Base-by-base conservation (phyloP, 805 yeast genomes). In the Cephaloascus fragrans region DNA sequence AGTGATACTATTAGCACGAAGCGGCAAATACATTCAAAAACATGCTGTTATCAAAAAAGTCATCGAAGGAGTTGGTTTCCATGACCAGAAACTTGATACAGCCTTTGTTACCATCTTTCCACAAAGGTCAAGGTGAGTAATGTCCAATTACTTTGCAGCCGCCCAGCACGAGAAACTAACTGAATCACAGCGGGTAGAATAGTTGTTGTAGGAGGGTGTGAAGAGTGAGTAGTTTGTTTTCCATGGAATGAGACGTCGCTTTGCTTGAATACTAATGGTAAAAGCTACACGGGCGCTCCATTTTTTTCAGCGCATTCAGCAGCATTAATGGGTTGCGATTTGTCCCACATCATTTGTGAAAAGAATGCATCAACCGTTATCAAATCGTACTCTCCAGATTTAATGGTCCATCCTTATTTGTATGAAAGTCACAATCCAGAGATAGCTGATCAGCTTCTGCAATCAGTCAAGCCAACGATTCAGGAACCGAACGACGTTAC, bases 341-440 rank as follows among this genome's bases (percentile, higher is more conserved):
- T 93, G 62, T 74, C 90, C 29, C 97, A 90, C 57, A 71, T 90
- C 8, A 70, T 93, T n/a, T 93, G 97, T 61, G 95, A 87, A 47
- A 57, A 62, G 37, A 61, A 64, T 23, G 97, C 97, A 1, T 89
- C 85, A 0, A 61, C 81, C 0, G 80, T 86, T 4, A 87, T 90
- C 52, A 90, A 90, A 59, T 61, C 80, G 20, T 93, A 93, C 59
- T 76, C 94, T 4, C 97, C 98, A 0, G 88, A 90, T 53, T 62
- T 90, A 37, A 93, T 90, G 97, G 95, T 93, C 1, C 97, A 93
- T 62, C 97, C 97, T 1, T 87, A 86, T 55, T 55, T 89, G 46
- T 69, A 62, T 40, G 88, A 78, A 48, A 51, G 67, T 41, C 59
- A 55, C 36, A 56, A 55, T 33, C 61, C 62, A 5, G 53, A 51